phyloP scores from a whole-genome alignment of 2,329 filamentous ascomycete species.

The Bipolaris gigantea region DNA sequence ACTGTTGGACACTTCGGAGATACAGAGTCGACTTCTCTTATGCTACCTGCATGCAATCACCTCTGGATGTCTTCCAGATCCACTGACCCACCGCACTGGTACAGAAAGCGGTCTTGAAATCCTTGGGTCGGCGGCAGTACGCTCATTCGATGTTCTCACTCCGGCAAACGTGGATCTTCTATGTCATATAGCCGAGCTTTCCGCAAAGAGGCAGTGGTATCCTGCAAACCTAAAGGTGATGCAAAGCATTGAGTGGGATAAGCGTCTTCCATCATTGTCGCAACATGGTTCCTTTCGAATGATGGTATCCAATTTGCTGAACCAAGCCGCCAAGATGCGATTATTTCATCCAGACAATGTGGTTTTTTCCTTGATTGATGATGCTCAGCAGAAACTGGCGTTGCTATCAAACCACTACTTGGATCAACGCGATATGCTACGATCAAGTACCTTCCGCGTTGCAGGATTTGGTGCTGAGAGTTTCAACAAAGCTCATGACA shows the following conservation, averaged over 20 bases:
- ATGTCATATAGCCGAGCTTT: constrained; percentile 31
- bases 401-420: constrained; percentile 22
- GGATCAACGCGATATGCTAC: constrained; percentile 32
- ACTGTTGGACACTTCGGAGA: constrained; percentile 54
- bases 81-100: constrained; percentile 54
- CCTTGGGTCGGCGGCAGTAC: constrained; percentile 52
- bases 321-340: constrained; percentile 19
- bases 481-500: constrained; percentile 25
- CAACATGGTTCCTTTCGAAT: constrained; percentile 30
- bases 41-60: constrained; percentile 59
- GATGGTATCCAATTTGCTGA: constrained; percentile 28
- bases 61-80: constrained; percentile 55
- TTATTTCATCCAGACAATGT: constrained; percentile 18
- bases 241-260: constrained; percentile 51
- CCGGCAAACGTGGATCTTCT: constrained; percentile 24
- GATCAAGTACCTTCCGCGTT: constrained; percentile 34
- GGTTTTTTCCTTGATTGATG: constrained; percentile 3
- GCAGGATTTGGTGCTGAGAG: constrained; percentile 40
- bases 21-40: constrained; percentile 57
- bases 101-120: constrained; percentile 58
- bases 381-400: neutral
- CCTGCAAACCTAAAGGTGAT: constrained; percentile 47
- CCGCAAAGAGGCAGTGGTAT: constrained; percentile 49
- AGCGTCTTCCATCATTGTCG: constrained; percentile 42
- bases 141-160: constrained; percentile 51